These are phyloP conservation scores for Trichoderma sp. DNA, from an alignment of 2,329 filamentous ascomycete genomes.

Conservation along the genomic window DNA sequence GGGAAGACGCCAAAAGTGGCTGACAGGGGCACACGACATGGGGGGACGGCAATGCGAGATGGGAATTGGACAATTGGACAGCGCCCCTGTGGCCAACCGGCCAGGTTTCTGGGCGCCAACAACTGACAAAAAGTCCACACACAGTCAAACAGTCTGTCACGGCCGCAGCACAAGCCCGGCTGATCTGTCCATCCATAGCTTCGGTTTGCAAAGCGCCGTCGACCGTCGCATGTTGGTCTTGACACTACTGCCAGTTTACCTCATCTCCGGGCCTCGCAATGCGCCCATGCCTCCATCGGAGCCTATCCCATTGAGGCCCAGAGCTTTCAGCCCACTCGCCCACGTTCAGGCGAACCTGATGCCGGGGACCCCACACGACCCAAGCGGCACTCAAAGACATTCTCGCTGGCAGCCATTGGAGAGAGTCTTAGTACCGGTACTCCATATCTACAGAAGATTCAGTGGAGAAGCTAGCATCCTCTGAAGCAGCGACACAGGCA, in stretches of 20 bases:
- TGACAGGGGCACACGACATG: constrained; percentile 10
- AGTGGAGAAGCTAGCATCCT: background rate
- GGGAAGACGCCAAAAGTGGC: constrained; percentile 11
- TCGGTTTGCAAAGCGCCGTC: background rate
- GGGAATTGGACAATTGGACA: constrained; percentile 17
- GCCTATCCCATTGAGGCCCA: background rate
- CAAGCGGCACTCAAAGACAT: constrained; percentile 2
- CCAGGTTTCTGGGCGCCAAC: constrained; percentile 7
- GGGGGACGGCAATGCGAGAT: constrained; percentile 2
- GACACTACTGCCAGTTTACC: background rate
- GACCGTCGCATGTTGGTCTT: background rate
- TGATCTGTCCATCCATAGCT: background rate
- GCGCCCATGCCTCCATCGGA: background rate
- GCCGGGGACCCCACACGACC: constrained; percentile 20
- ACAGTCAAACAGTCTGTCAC: background rate
- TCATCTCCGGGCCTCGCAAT: constrained; percentile 1
- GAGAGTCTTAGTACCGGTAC: background rate
- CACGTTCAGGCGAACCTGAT: background rate
- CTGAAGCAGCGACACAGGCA: background rate
- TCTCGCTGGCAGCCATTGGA: constrained; percentile 16
- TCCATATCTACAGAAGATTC: background rate
- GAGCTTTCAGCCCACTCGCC: background rate
- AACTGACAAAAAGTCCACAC: background rate
- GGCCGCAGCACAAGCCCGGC: background rate
- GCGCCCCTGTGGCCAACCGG: constrained; percentile 6